These are phyloP conservation scores for Phyllosticta citriasiana DNA, from an alignment of 2,329 filamentous ascomycete genomes.

Conservation along the genomic window DNA sequence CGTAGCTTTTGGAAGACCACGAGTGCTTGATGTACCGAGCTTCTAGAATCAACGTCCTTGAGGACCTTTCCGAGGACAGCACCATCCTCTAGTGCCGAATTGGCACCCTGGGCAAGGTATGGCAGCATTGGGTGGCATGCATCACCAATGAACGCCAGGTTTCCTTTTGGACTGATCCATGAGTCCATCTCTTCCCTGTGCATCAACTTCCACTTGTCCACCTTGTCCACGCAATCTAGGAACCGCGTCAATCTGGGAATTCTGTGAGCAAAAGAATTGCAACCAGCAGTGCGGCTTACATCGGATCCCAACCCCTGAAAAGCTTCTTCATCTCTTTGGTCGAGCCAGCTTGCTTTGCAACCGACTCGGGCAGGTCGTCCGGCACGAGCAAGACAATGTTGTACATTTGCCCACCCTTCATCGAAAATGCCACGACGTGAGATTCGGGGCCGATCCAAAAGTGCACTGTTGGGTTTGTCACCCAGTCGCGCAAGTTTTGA, in stretches of 20 bases:
- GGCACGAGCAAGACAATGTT: conserved; percentile 59
- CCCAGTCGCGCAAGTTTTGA: conserved; percentile 40
- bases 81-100: conserved; percentile 58
- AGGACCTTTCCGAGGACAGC: conserved; percentile 53
- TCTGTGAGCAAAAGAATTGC: neutral
- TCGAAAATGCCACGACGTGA: conserved; percentile 54
- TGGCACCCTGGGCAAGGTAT: conserved; percentile 41
- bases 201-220: conserved; percentile 64
- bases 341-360: conserved; percentile 43
- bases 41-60: conserved; percentile 1
- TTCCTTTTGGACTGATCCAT: conserved; percentile 13
- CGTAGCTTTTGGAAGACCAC: conserved; percentile 36
- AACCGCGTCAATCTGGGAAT: conserved; percentile 28
- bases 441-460: conserved; percentile 56
- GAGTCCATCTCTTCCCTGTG: conserved; percentile 21
- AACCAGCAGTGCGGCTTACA: conserved; percentile 23
- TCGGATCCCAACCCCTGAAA: conserved; percentile 56
- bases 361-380: conserved; percentile 48
- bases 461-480: conserved; percentile 43
- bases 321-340: conserved; percentile 51
- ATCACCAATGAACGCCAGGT: conserved; percentile 29
- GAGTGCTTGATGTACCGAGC: conserved; percentile 18
- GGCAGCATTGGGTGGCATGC: conserved; percentile 26
- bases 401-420: conserved; percentile 49
- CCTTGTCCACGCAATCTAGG: conserved; percentile 43